Conservation (phyloP, 2,329 filamentous ascomycete genomes). For the Pyrenophora graminea region DNA sequence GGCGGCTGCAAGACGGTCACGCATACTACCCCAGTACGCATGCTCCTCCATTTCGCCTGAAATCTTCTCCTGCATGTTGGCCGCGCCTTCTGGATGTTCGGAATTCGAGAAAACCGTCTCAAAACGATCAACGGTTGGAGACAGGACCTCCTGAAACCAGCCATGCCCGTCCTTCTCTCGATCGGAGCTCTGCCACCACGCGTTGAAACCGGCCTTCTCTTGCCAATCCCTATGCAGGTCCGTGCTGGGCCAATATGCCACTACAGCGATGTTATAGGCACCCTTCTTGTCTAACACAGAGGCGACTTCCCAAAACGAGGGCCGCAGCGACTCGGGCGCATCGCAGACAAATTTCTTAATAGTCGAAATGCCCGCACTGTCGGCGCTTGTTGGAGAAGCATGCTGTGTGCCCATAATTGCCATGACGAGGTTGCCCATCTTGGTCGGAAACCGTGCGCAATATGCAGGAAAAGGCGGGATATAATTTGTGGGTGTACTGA, state of each 20-base stretch:
- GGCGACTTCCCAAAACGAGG: conserved; percentile 41
- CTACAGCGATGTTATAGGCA: conserved; percentile 43
- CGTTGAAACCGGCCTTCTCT: conserved; percentile 41
- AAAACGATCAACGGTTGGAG: conserved; percentile 50
- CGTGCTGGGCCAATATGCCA: conserved; percentile 48
- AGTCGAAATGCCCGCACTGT: conserved; percentile 14
- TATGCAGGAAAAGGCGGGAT: conserved; percentile 40
- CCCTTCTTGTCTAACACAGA: conserved; percentile 35
- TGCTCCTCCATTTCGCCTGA: conserved; percentile 50
- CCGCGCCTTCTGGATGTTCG: conserved; percentile 47
- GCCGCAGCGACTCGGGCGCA: conserved; percentile 14
- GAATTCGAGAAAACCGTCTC: conserved; percentile 51
- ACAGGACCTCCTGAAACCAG: conserved; percentile 52
- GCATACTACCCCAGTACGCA: conserved; percentile 55
- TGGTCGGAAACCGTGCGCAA: conserved; percentile 38
- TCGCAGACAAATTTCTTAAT: conserved; percentile 19
- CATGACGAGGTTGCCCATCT: conserved; percentile 40
- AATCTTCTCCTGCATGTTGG: conserved; percentile 47
- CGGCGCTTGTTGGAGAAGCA: neutral
- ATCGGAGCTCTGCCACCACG: conserved; percentile 46
- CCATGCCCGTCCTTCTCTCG: conserved; percentile 35
- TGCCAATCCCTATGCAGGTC: conserved; percentile 41
- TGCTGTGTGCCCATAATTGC: conserved; percentile 44
- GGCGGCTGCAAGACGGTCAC: conserved; percentile 48
- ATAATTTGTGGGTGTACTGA: conserved; percentile 29